Conservation (phyloP, 1,284 basidiomycete species). For the Ustanciosporium gigantosporum region DNA sequence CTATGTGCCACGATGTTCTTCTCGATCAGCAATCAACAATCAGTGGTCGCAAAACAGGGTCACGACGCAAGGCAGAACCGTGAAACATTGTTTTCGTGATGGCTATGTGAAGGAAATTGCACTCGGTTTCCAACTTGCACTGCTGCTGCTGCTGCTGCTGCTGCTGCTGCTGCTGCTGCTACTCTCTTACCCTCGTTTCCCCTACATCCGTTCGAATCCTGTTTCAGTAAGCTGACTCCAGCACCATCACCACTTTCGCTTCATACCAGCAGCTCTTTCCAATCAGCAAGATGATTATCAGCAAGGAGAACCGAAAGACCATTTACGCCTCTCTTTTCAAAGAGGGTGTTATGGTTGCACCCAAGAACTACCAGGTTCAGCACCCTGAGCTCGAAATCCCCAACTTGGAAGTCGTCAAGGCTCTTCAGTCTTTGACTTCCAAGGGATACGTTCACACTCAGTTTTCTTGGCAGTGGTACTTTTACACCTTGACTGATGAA, state of each 20-base stretch:
- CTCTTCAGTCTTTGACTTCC: slow-evolving; percentile 94
- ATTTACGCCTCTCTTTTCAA: slow-evolving; percentile 61
- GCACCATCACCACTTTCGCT: neutral
- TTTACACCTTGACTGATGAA: slow-evolving; percentile 60
- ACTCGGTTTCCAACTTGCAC: no score
- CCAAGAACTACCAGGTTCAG: slow-evolving; percentile 98
- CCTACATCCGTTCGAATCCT: no score
- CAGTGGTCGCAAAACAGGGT: no score
- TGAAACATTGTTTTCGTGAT: no score
- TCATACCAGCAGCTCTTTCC: neutral
- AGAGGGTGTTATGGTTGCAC: slow-evolving; percentile 90
- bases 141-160: no score
- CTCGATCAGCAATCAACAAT: no score
- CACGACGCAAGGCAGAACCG: no score
- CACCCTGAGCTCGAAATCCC: slow-evolving; percentile 96
- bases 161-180: no score
- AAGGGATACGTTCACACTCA: slow-evolving; percentile 96
- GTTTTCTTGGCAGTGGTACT: slow-evolving; percentile 65
- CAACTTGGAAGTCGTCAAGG: slow-evolving; percentile 99
- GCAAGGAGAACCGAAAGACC: slow-evolving; percentile 60
- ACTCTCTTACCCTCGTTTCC: no score
- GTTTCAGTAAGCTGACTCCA: no score
- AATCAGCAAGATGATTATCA: slow-evolving; percentile 57
- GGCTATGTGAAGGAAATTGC: no score
- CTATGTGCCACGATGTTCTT: no score